Conservation (phyloP, 2,329 filamentous ascomycete species). For the Colletotrichum chlorophyti region DNA sequence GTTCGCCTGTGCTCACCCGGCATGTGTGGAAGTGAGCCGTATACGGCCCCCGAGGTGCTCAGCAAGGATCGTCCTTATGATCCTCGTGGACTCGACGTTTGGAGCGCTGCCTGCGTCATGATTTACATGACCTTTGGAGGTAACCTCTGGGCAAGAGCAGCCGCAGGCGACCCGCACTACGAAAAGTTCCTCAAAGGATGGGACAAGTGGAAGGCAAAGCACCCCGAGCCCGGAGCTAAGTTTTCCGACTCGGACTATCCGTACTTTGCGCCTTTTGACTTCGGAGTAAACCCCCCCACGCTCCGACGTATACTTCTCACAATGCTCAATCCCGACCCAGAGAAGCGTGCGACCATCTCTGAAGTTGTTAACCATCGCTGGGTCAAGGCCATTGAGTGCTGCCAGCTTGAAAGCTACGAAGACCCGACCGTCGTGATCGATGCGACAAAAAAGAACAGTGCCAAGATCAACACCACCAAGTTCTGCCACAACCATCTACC, state of each 20-base stretch:
- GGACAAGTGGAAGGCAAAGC: conserved; percentile 69
- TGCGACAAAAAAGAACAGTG: conserved; percentile 60
- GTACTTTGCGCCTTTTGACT: conserved; percentile 69
- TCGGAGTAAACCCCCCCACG: conserved; percentile 68
- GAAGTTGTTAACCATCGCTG: conserved; percentile 75
- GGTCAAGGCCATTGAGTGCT: conserved; percentile 80
- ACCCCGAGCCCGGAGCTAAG: conserved; percentile 45
- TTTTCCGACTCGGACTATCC: conserved; percentile 70
- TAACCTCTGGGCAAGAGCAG: conserved; percentile 77
- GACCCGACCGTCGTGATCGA: conserved; percentile 69
- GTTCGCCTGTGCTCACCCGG: conserved; percentile 77
- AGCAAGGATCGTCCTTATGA: conserved; percentile 71
- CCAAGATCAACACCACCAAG: conserved; percentile 51
- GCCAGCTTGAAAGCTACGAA: conserved; percentile 74
- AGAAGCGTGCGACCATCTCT: conserved; percentile 71
- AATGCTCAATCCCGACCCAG: conserved; percentile 84
- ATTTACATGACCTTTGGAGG: conserved; percentile 76
- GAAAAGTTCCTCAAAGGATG: conserved; percentile 70
- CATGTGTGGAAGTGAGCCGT: conserved; percentile 84
- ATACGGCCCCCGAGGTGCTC: conserved; percentile 87
- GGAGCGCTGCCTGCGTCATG: conserved; percentile 86
- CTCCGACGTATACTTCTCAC: conserved; percentile 75
- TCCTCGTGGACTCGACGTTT: conserved; percentile 82
- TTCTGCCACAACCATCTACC: conserved; percentile 67
- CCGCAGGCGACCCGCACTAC: conserved; percentile 61